These are phyloP conservation scores for Blastobotrys americana DNA, from an alignment of 805 yeast genomes.

Conservation along the genomic window DNA sequence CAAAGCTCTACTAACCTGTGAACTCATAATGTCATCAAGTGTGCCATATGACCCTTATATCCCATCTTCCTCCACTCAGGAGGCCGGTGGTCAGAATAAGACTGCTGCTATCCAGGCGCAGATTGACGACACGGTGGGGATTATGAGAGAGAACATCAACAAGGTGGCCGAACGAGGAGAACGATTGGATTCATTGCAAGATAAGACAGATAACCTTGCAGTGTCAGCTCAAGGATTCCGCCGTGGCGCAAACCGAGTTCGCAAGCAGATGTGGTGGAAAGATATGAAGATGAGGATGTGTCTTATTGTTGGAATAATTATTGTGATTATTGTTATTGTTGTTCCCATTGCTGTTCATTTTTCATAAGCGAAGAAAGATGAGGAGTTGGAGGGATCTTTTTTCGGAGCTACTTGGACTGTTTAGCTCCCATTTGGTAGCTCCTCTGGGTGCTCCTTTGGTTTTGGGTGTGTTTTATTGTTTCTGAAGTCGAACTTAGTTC, in stretches of 20 bases:
- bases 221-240: constrained; percentile 91
- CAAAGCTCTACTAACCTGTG: no score
- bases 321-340: constrained; percentile 76
- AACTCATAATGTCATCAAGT: constrained; percentile 77
- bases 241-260: constrained; percentile 92
- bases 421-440: not conserved
- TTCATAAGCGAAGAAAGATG: constrained; percentile 11
- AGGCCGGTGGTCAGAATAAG: constrained; percentile 39
- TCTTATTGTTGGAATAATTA: constrained; percentile 65
- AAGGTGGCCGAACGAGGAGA: constrained; percentile 95
- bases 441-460: no score
- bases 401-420: no score
- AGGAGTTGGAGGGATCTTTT: not conserved
- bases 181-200: constrained; percentile 83
- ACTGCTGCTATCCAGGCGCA: constrained; percentile 86
- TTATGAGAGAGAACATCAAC: constrained; percentile 95
- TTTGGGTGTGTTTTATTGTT: no score
- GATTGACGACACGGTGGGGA: constrained; percentile 92
- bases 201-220: constrained; percentile 87
- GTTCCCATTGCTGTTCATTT: constrained; percentile 94
- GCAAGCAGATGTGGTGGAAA: constrained; percentile 99
- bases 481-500: no score
- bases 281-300: constrained; percentile 95
- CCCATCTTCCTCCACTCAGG: constrained; percentile 42
- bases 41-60: constrained; percentile 83